A percentile compares a stretch with the other conserved stretches of the same genome.
These are phyloP conservation scores for Solanum corneliomulleri DNA, from an alignment of 257 asterid species.

Conservation along the genomic window DNA sequence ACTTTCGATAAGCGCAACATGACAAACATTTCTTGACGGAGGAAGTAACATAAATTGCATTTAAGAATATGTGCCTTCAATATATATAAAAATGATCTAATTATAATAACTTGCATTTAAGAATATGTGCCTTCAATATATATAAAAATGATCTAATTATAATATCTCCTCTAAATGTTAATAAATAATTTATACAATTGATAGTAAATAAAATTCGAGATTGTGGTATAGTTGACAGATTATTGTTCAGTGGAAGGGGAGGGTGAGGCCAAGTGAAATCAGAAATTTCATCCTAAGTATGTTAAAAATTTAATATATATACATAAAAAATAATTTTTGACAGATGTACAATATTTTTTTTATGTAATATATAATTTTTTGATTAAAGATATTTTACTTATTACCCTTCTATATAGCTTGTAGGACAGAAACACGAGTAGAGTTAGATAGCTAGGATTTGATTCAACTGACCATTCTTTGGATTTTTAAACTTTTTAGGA, in stretches of 20 bases:
- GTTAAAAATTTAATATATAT: background rate
- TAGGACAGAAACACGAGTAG: background rate
- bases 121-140: no score
- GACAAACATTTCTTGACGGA: no score
- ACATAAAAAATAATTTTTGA: background rate
- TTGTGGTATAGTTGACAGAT: background rate
- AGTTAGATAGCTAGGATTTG: background rate
- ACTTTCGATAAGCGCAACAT: no score
- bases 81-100: no score
- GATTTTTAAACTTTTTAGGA: no score
- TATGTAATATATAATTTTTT: accelerated
- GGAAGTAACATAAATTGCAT: no score
- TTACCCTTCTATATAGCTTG: background rate
- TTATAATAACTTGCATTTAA: no score
- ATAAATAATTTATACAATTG: background rate
- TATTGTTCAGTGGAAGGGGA: background rate
- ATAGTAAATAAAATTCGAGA: background rate
- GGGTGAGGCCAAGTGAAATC: background rate
- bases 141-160: no score
- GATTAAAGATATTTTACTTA: background rate
- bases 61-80: no score
- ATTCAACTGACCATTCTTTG: accelerated
- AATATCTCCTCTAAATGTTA: background rate
- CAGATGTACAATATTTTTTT: background rate
- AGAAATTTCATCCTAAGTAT: background rate